A percentile compares a stretch with the other conserved stretches of the same genome.
These are phyloP conservation scores for Cetradonia linearis DNA, from an alignment of 495 filamentous ascomycete genomes.

Conservation along the genomic window DNA sequence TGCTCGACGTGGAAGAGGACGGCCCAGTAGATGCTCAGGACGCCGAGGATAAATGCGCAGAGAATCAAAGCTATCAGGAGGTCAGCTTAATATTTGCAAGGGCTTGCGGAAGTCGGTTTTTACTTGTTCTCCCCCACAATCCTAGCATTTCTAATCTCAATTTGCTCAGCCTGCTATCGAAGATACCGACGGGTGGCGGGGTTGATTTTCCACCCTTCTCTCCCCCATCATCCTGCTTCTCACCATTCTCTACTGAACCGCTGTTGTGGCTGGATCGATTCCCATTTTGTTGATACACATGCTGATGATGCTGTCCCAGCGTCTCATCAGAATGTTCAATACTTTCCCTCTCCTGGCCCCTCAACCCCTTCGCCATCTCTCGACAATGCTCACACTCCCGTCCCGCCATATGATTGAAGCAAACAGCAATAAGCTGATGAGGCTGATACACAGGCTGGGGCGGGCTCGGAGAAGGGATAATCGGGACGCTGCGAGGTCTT, in stretches of 20 bases:
- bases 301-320: conserved; percentile 3
- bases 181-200: conserved; percentile 41
- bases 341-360: not conserved
- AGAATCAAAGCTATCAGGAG: conserved; percentile 41
- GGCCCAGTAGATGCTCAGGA: conserved; percentile 54
- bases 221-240: conserved; percentile 11
- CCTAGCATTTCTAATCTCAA: conserved; percentile 37
- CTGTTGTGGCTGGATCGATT: conserved; percentile 13
- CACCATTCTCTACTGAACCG: not conserved
- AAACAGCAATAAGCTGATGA: conserved; percentile 17
- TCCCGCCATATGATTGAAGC: conserved; percentile 16
- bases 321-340: conserved; percentile 3
- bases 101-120: conserved; percentile 11
- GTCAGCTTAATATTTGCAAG: not conserved
- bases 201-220: conserved; percentile 27
- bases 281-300: not conserved
- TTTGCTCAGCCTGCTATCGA: conserved; percentile 37
- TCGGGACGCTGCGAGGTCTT: not conserved
- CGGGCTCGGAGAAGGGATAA: not conserved
- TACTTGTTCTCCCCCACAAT: conserved; percentile 36
- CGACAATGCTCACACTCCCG: conserved; percentile 14
- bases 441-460: conserved; percentile 5
- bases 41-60: conserved; percentile 41
- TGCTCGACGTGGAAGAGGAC: conserved; percentile 42
- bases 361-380: conserved; percentile 3